Percentiles rank a stretch among this genome's conserved stretches.
Conservation (phyloP, 805 yeast species). For the Yamadazyma sp. region DNA sequence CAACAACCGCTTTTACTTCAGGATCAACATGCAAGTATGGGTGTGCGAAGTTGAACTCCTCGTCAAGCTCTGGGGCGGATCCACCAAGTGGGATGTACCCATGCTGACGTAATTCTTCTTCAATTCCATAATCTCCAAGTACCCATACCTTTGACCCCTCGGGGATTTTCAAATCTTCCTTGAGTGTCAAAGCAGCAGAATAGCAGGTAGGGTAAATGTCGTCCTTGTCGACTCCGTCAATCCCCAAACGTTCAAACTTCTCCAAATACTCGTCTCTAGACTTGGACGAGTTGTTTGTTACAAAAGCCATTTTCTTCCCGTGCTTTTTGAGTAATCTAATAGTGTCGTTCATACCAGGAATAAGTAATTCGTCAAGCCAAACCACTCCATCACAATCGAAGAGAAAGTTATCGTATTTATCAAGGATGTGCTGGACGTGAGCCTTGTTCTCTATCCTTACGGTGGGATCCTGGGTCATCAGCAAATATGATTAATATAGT, state of each 20-base stretch:
- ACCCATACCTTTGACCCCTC: constrained; percentile 40
- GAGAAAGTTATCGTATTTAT: constrained; percentile 36
- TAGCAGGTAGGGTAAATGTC: constrained; percentile 38
- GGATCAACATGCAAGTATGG: constrained; percentile 32
- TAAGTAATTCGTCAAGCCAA: constrained; percentile 37
- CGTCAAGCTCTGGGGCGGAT: constrained; percentile 26
- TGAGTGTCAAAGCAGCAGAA: constrained; percentile 31
- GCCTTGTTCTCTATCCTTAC: constrained; percentile 21
- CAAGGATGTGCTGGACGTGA: constrained; percentile 54
- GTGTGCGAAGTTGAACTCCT: constrained; percentile 24
- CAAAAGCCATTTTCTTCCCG: constrained; percentile 32
- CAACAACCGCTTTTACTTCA: constrained; percentile 41
- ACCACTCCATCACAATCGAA: constrained; percentile 46
- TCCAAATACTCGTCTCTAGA: constrained; percentile 32
- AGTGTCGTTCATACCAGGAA: constrained; percentile 33
- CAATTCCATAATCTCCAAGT: constrained; percentile 40
- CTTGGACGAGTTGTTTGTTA: constrained; percentile 40
- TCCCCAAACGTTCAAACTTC: constrained; percentile 33
- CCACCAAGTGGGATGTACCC: constrained; percentile 40
- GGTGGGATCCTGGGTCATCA: no score
- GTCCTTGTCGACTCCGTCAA: constrained; percentile 26
- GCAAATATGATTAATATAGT: no score
- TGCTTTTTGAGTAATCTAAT: constrained; percentile 22
- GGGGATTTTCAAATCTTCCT: constrained; percentile 25
- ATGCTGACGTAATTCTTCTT: constrained; percentile 29